Evolutionary conservation across 495 filamentous ascomycete genomes (phyloP).

Genomic region (Opeltia flavorubescens): DNA sequence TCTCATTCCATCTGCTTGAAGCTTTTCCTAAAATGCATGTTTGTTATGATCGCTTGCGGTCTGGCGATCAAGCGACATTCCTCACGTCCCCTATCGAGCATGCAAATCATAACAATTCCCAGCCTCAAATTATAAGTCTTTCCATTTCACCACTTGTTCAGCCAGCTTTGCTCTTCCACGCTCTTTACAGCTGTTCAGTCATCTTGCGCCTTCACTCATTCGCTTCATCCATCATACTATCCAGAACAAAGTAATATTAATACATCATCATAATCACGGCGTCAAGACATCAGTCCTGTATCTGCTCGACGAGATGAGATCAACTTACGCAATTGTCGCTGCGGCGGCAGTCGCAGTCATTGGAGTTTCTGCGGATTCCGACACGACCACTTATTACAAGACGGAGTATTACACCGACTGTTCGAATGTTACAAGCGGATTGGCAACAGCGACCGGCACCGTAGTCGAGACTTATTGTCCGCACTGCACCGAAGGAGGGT

Average conservation of each 20-base stretch:
- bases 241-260: too few relatives aligned
- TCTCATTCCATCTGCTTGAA: constrained; percentile 7
- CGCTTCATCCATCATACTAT: too few relatives aligned
- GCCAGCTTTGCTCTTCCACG: constrained; percentile 15
- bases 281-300: neutral
- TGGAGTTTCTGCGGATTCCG: too few relatives aligned
- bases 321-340: neutral
- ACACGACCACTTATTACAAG: too few relatives aligned
- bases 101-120: constrained; percentile 13
- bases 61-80: constrained; percentile 12
- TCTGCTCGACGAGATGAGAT: neutral
- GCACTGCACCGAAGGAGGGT: neutral
- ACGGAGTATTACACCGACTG: neutral
- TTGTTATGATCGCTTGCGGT: constrained; percentile 16
- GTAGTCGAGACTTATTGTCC: constrained; percentile 7
- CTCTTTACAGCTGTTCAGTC: constrained; percentile 8
- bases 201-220: too few relatives aligned
- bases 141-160: constrained; percentile 3
- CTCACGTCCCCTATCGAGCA: constrained; percentile 10
- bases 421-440: neutral
- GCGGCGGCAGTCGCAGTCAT: neutral
- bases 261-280: neutral
- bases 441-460: constrained; percentile 5
- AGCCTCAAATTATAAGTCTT: constrained; percentile 16
- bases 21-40: constrained; percentile 6